Evolutionary conservation across 2,329 filamentous ascomycete species (phyloP), one percentile per base, ranked within the genome.

Genomic region (Immersiporthe knoxdaviesiana): DNA sequence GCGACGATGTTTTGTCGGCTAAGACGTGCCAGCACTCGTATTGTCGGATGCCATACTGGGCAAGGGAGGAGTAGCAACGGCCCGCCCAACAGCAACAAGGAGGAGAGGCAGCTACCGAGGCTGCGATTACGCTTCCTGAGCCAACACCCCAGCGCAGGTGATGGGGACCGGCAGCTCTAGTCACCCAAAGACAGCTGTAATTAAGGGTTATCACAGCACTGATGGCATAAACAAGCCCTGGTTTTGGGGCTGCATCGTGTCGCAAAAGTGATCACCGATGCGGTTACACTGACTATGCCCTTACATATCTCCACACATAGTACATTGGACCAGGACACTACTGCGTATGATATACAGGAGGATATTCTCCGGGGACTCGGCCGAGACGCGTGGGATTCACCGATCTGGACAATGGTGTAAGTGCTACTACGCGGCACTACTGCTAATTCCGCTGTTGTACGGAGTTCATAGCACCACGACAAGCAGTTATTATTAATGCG

Each of bases 1-100:
- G 76, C 6, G 75, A 78, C 64, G 78, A 81, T 3, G 73, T 81
- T 4, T 39, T 83, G 63, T 78, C 75, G 60, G 71, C 82, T 62
- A 79, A 79, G 58, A 72, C 66, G 27, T 83, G 81, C 54, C 76
- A 75, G 0, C 81, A 83, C 56, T 72, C 76, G 1, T 83, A 81
- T 66, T 83, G 81, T 67, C 73, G 81, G 27, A 73, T 72, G 14
- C 72, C 69, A 10, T 82, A 81, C 69, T 82, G 76, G 50, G 50
- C 14, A 7, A n/a, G 41, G 41, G 30, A 54, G 24, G n/a, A 30
- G 2, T 5, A 27, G 8, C 35, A 35, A 8, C 24, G 16, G 4
- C 12, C 11, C 50, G 10, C 12, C 1, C 11, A 27, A 14, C 24
- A 54, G 11, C 11, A 6, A 54, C 10, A 14, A 27, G 12, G 24